Evolutionary conservation across 148 eudicot species (phyloP).

Genomic region (Salicornia ramosissima): DNA sequence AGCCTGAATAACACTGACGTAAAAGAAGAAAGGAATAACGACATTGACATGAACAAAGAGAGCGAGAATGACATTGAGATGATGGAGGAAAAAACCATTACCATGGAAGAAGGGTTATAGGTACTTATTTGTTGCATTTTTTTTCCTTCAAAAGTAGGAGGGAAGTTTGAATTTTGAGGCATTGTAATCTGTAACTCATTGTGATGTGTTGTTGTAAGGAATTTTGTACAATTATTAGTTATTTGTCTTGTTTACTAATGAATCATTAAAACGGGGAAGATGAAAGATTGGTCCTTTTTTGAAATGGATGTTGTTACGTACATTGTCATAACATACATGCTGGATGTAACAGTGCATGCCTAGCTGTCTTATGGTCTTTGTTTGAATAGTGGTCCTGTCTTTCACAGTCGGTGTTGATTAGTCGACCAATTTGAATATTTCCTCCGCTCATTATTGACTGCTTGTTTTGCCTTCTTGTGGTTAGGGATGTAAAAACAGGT

Average conservation of each 20-base stretch:
- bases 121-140: neutral
- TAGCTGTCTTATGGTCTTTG: neutral
- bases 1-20: slow-evolving; percentile 22
- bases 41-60: slow-evolving; percentile 21
- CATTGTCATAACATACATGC: neutral
- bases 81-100: slow-evolving; percentile 24
- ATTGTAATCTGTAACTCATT: neutral
- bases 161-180: slow-evolving; percentile 9
- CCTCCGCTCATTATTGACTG: neutral
- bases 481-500: no score
- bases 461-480: neutral
- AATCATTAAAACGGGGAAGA: neutral
- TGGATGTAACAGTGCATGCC: neutral
- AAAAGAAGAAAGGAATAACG: slow-evolving; percentile 25
- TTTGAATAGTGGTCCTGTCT: neutral
- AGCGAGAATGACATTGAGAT: slow-evolving; percentile 19
- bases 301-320: neutral
- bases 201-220: neutral
- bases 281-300: neutral
- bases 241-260: neutral
- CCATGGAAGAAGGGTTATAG: slow-evolving; percentile 20
- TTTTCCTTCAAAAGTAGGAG: neutral
- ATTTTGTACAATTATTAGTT: neutral
- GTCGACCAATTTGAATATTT: neutral
- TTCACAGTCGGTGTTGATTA: neutral